Conservation (phyloP, 192 early-diverging fungal genomes). For the Coemansia sp. region DNA sequence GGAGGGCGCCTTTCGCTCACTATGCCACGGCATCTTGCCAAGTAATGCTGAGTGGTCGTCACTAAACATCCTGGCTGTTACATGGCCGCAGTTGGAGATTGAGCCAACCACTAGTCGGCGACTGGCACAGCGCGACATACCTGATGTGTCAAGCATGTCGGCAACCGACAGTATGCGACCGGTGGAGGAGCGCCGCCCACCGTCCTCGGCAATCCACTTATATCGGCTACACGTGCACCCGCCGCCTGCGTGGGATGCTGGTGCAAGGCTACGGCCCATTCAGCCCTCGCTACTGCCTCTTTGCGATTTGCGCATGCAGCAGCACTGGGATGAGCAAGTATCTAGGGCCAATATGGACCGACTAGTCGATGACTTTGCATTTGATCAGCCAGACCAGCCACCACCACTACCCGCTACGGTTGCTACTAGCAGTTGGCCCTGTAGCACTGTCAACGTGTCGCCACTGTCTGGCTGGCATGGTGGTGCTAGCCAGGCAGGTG, state of each 20-base stretch:
- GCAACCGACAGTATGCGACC: slow-evolving; percentile 35
- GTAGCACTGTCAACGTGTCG: slow-evolving; percentile 41
- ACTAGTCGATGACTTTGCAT: slow-evolving; percentile 19
- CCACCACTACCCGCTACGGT: not conserved
- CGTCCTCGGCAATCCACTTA: slow-evolving; percentile 48
- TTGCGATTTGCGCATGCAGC: slow-evolving; percentile 51
- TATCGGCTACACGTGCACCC: slow-evolving; percentile 49
- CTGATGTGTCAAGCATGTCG: slow-evolving; percentile 43
- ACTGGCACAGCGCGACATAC: slow-evolving; percentile 46
- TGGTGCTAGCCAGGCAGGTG: slow-evolving; percentile 37
- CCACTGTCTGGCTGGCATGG: slow-evolving; percentile 52
- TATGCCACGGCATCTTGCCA: slow-evolving; percentile 46
- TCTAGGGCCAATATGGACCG: slow-evolving; percentile 42
- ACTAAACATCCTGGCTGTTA: slow-evolving; percentile 48
- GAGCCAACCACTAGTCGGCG: slow-evolving; percentile 26
- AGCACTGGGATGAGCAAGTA: slow-evolving; percentile 48
- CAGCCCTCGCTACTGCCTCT: slow-evolving; percentile 53
- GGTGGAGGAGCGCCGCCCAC: slow-evolving; percentile 34
- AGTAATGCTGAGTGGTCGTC: slow-evolving; percentile 56
- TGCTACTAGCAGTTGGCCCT: slow-evolving; percentile 13
- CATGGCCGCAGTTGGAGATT: slow-evolving; percentile 52
- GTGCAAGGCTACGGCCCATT: slow-evolving; percentile 22
- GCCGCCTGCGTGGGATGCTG: slow-evolving; percentile 40
- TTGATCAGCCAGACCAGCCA: slow-evolving; percentile 12
- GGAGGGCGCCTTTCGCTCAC: slow-evolving; percentile 42